Percentiles rank a stretch among this genome's conserved stretches.
Evolutionary conservation across 2,329 filamentous ascomycete genomes (phyloP).

Genomic region (Pseudogymnoascus sp.): DNA sequence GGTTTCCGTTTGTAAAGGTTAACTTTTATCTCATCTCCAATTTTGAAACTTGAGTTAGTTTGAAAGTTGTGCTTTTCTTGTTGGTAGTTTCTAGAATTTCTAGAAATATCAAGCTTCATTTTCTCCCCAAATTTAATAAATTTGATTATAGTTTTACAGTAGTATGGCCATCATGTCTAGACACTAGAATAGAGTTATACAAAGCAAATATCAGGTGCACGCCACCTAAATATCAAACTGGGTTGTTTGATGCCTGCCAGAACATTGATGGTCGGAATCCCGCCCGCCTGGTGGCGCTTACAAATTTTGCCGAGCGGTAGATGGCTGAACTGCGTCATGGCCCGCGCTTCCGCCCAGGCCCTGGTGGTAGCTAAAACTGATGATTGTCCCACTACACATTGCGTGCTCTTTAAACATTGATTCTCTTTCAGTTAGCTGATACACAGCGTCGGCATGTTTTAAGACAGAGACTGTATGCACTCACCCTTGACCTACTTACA

Average conservation of each 20-base stretch:
- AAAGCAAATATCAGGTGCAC: not conserved
- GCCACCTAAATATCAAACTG: constrained; percentile 3
- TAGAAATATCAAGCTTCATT: not conserved
- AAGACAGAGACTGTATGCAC: not conserved
- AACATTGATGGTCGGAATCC: not conserved
- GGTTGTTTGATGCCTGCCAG: not conserved
- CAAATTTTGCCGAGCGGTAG: constrained; percentile 8
- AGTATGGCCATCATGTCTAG: not conserved
- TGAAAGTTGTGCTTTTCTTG: not conserved
- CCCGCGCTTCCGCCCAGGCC: constrained; percentile 2
- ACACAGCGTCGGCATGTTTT: constrained; percentile 2
- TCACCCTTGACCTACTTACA: not conserved
- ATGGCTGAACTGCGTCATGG: constrained; percentile 1
- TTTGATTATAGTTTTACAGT: not conserved
- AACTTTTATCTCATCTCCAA: not conserved
- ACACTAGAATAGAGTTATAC: not conserved
- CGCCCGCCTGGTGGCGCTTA: not conserved
- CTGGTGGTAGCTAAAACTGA: not conserved
- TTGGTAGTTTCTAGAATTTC: not conserved
- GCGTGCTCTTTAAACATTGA: not conserved
- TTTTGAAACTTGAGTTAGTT: not conserved
- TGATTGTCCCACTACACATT: constrained; percentile 3
- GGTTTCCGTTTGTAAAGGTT: not conserved
- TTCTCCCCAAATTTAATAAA: not conserved
- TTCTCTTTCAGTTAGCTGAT: not conserved